A percentile compares a stretch with the other conserved stretches of the same genome.
phyloP scores from a whole-genome alignment of 2,329 filamentous ascomycete genomes.

The Colletotrichum siamense region DNA sequence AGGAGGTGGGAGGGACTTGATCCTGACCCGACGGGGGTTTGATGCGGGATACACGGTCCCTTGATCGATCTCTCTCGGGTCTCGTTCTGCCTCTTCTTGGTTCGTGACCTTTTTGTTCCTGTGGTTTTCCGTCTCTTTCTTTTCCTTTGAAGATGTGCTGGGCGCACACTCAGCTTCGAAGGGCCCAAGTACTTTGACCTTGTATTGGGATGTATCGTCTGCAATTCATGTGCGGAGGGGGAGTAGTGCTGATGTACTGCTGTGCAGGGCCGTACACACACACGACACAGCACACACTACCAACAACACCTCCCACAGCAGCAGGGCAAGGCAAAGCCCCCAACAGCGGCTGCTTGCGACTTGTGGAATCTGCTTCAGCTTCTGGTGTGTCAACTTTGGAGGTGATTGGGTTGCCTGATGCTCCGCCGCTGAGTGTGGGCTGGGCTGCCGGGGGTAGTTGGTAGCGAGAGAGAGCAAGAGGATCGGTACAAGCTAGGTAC shows the following conservation, averaged over 20 bases:
- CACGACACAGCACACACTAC: neutral
- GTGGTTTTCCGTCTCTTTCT: neutral
- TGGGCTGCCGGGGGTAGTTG: neutral
- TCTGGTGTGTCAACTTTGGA: neutral
- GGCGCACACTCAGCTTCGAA: slow-evolving; percentile 5
- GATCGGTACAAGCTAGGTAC: neutral
- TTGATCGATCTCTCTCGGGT: neutral
- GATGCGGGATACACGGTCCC: neutral
- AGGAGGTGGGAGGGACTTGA: neutral
- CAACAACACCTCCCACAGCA: neutral
- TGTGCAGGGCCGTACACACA: neutral
- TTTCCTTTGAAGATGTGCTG: neutral
- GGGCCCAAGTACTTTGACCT: neutral
- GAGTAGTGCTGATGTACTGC: neutral
- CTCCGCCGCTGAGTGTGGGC: slow-evolving; percentile 10
- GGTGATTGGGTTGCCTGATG: slow-evolving; percentile 12
- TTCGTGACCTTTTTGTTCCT: neutral
- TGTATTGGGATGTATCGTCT: neutral
- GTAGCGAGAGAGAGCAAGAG: neutral
- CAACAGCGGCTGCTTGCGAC: neutral
- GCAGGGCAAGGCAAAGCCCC: neutral
- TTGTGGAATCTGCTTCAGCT: neutral
- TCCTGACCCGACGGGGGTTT: neutral
- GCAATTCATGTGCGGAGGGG: neutral
- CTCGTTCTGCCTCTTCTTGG: neutral